Evolutionary conservation across 139 green algal genomes (phyloP).

Genomic region (Picochlorum sp.): DNA sequence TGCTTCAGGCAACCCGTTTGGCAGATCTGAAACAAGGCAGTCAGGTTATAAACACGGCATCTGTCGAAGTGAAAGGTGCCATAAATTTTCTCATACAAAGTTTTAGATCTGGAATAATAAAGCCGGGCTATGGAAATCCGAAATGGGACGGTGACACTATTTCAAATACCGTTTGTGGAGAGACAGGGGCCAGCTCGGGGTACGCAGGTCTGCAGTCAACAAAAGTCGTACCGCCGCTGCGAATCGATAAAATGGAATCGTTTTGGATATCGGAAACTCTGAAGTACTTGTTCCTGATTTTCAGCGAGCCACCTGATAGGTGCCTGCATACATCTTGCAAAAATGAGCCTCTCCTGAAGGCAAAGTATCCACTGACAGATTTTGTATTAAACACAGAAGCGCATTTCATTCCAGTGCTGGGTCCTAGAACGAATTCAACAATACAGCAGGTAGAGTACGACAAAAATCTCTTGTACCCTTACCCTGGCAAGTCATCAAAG

Average conservation of each 20-base stretch:
- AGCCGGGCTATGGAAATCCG: too few relatives aligned
- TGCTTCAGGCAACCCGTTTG: too few relatives aligned
- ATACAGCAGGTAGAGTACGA: too few relatives aligned
- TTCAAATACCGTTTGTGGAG: neutral
- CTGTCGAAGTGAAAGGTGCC: too few relatives aligned
- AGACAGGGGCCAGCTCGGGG: conserved; percentile 29
- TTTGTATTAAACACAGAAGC: conserved; percentile 88
- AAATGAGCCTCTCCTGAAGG: neutral
- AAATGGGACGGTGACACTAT: too few relatives aligned
- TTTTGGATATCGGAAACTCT: conserved; percentile 83
- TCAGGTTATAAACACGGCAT: too few relatives aligned
- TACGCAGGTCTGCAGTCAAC: conserved; percentile 53
- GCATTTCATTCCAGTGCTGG: conserved; percentile 63
- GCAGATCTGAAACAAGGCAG: too few relatives aligned
- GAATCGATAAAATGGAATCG: conserved; percentile 71
- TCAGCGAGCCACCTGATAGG: conserved; percentile 48
- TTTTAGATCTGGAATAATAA: too few relatives aligned
- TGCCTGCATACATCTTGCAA: conserved; percentile 24
- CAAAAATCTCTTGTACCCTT: too few relatives aligned
- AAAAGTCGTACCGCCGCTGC: conserved; percentile 35
- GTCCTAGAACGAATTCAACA: conserved; percentile 5
- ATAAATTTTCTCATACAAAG: too few relatives aligned
- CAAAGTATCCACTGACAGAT: conserved; percentile 52
- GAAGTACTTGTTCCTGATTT: conserved; percentile 83
- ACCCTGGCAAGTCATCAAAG: too few relatives aligned